Percentiles rank a stretch among this genome's conserved stretches.
These are phyloP conservation scores for Penicillium sp. DNA, from an alignment of 2,329 filamentous ascomycete genomes.

Conservation along the genomic window DNA sequence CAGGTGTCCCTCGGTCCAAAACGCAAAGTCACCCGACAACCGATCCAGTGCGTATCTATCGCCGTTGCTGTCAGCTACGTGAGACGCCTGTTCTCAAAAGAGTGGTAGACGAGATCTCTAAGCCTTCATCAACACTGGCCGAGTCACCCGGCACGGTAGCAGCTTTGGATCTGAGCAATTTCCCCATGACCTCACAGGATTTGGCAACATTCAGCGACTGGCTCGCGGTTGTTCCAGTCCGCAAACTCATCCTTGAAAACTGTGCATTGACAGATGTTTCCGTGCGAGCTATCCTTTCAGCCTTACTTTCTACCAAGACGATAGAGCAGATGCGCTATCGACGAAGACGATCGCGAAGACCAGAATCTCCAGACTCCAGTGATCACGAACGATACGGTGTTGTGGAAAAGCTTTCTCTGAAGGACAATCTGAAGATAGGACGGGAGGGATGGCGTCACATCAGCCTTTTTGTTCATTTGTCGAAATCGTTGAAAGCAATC, in stretches of 20 bases:
- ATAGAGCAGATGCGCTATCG: slow-evolving; percentile 58
- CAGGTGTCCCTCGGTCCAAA: slow-evolving; percentile 44
- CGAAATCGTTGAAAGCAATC: slow-evolving; percentile 77
- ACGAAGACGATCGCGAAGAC: slow-evolving; percentile 42
- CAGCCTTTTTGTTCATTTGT: slow-evolving; percentile 85
- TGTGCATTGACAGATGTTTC: slow-evolving; percentile 85
- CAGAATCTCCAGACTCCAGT: slow-evolving; percentile 31
- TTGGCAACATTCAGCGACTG: slow-evolving; percentile 88
- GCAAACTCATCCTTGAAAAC: slow-evolving; percentile 81
- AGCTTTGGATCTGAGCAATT: slow-evolving; percentile 80
- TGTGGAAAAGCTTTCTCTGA: slow-evolving; percentile 81
- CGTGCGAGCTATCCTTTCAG: slow-evolving; percentile 80
- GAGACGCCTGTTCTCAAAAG: slow-evolving; percentile 91
- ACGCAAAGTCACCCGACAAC: slow-evolving; percentile 74
- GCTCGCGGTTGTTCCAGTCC: slow-evolving; percentile 86
- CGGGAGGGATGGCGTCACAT: slow-evolving; percentile 89
- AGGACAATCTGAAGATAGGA: slow-evolving; percentile 83
- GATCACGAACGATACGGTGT: slow-evolving; percentile 57
- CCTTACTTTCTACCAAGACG: slow-evolving; percentile 75
- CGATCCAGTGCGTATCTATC: slow-evolving; percentile 88
- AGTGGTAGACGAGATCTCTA: slow-evolving; percentile 82
- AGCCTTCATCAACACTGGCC: slow-evolving; percentile 63
- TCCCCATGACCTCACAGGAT: slow-evolving; percentile 79
- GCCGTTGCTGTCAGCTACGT: slow-evolving; percentile 87
- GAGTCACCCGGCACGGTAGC: slow-evolving; percentile 72